Evolutionary conservation across 1,284 basidiomycete species (phyloP), one percentile per base, ranked within the genome.

Genomic region (Ceratobasidium papillatum): DNA sequence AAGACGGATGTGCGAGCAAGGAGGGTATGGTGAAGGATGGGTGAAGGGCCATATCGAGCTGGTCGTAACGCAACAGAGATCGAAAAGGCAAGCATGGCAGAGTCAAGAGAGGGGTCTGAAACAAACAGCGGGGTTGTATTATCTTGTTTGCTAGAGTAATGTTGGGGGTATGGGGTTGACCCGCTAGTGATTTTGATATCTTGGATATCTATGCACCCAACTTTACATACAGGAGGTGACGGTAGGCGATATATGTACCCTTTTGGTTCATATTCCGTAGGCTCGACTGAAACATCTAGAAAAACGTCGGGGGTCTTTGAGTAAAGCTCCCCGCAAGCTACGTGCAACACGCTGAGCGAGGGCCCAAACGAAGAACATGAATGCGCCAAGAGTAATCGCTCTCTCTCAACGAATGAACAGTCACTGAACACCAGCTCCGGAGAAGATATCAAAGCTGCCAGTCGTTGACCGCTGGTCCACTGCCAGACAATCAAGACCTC

Each of bases 391-490:
- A 71, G 56, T 12, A 71, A 1, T 19, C 41, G 36, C 0, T 61
- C 38, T 51, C 68, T 36, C 11, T 38, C 41, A 30, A 71, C 30
- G 32, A 71, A 71, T 5, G 68, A 45, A 17, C 58, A 71, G 56
- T 71, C 68, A 32, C 54, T 51, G 41, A 59, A 58, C 14, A 34
- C 25, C 41, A 47, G 25, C 12, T 69, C 43, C 5, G 47, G 49
- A 8, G 38, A 9, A 22, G 54, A 30, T 2, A n/a, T 25, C 1
- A 71, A 36, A 5, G 27, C 45, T n/a, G 45, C 38, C 25, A 71
- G n/a, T 41, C 25, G 54, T 61, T 61, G 68, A 27, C 68, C 56
- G 25, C 43, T 71, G 9, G 68, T 71, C 68, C 68, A 71, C 25
- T 59, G 38, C 68, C 68, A 71, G n/a, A 71, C 25, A 2, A 41